Evolutionary conservation across 2,329 filamentous ascomycete genomes (phyloP), one percentile per base, ranked within the genome.

Genomic region (Cryoendolithus antarcticus): DNA sequence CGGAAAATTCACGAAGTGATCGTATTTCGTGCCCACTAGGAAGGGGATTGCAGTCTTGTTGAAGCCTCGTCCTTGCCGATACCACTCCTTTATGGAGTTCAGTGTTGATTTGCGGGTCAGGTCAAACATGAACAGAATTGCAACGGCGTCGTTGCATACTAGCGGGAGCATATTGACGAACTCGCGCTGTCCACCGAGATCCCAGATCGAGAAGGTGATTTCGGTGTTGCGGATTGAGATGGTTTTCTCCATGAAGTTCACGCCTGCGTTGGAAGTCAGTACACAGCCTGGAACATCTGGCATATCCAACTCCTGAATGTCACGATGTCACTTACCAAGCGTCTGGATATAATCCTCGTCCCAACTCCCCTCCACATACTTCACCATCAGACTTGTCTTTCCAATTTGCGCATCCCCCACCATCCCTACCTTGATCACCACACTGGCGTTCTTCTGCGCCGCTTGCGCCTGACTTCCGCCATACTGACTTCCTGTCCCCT

Each of bases 211-310:
- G 66, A 98, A 98, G 32, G 91, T 98, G 62, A 98, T 98, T 65
- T 98, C 91, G 10, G 91, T 98, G 65, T 98, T 98, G 46, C 91
- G 83, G 63, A 98, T 98, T 46, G 86, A 93, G 59, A 98, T 98
- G 29, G 91, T 98, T 73, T 98, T 98, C 63, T 98, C 91, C 91
- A 98, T 98, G 65, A 98, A 98, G 64, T 98, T 98, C 64, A 98
- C 91, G 50, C 91, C 77, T 81, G 51, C n/a, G 56, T 21, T 56
- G 50, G 41, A 34, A 19, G 29, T 13, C 10, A 11, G 19, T 7
- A 35, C 10, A 34, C 2, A 4, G 19, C n/a, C n/a, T 37, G 10
- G 10, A 28, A 29, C 10, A 10, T 21, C 21, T 27, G 11, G 11
- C 13, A 27, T 19, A 19, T 2, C n/a, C n/a, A n/a, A n/a, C n/a